These are phyloP conservation scores for Candida ulmi DNA, from an alignment of 805 yeast species.

Conservation along the genomic window DNA sequence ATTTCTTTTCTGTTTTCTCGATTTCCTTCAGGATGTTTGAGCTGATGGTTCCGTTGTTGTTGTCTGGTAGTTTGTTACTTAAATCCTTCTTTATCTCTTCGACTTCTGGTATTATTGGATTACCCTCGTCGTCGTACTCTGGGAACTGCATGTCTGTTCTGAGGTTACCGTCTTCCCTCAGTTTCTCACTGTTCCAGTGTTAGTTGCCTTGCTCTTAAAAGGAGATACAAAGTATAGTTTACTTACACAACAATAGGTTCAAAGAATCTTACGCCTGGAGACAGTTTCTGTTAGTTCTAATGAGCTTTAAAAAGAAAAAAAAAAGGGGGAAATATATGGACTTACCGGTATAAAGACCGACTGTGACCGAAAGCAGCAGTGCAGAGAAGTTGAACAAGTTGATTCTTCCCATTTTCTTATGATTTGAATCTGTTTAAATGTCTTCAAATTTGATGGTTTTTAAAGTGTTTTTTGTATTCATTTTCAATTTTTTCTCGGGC, in stretches of 20 bases:
- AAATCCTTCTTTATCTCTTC: slow-evolving; percentile 1
- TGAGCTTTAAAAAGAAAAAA: background rate
- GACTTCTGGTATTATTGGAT: slow-evolving; percentile 22
- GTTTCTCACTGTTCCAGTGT: slow-evolving; percentile 40
- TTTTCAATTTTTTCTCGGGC: no score
- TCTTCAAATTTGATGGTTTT: no score
- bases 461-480: no score
- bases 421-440: background rate
- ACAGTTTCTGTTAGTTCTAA: slow-evolving; percentile 1
- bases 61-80: background rate
- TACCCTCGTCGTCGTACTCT: slow-evolving; percentile 42
- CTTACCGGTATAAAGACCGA: slow-evolving; percentile 41
- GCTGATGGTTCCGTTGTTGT: no score
- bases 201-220: no score
- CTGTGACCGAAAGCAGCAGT: slow-evolving; percentile 20
- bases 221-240: background rate
- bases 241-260: slow-evolving; percentile 67
- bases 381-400: slow-evolving; percentile 24
- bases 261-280: slow-evolving; percentile 56
- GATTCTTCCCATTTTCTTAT: slow-evolving; percentile 19
- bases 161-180: slow-evolving; percentile 59
- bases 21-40: no score
- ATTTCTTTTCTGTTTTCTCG: no score
- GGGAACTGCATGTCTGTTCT: slow-evolving; percentile 57
- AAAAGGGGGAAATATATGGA: no score